Evolutionary conservation across 441 rosid genomes (phyloP), one percentile per base, ranked within the genome.

Genomic region (Pelargonium fulgidum): DNA sequence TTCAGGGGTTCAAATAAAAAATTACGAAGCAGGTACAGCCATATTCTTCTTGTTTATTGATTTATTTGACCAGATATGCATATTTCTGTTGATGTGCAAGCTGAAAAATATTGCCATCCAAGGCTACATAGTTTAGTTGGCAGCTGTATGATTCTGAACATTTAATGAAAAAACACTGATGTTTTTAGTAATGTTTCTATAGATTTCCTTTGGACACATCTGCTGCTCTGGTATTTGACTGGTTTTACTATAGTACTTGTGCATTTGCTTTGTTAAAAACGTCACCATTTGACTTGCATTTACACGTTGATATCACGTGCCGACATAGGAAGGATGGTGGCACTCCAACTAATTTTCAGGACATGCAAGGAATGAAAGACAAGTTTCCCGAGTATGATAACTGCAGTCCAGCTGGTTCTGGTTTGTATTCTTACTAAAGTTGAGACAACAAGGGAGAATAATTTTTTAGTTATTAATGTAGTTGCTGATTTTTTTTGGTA

Each of bases 401-500:
- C 22, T 20, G 22, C 63, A 58, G 33, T 20, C 63, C 63, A 58
- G 63, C 63, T 58, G 63, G 63, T 58, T 58, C 63, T 58, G 63
- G 22, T 58, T 19, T 58, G 63, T 58, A 24, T 58, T 58, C 63
- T 58, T 58, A 39, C 42, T 39, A 39, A 33, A 4, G 42, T 39
- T 39, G 42, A 39, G 10, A 39, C 8, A 39, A 39, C 42, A 39
- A 39, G 42, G 10, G 42, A 39, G 42, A 39, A 39, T 7, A 7
- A 39, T 39, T 39, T 39, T 39, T 39, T 39, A 39, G 42, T 39
- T 7, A 7, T 39, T 39, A 6, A 39, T 39, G 42, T 39, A 39
- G 9, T 39, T 39, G 42, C 42, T 39, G 42, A 7, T 39, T 39
- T 39, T 39, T 10, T 39, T 39, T 7, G 42, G 42, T 39, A 39